Evolutionary conservation across 164 flowering plant genomes (phyloP).

Genomic region (Warburgia ugandensis): DNA sequence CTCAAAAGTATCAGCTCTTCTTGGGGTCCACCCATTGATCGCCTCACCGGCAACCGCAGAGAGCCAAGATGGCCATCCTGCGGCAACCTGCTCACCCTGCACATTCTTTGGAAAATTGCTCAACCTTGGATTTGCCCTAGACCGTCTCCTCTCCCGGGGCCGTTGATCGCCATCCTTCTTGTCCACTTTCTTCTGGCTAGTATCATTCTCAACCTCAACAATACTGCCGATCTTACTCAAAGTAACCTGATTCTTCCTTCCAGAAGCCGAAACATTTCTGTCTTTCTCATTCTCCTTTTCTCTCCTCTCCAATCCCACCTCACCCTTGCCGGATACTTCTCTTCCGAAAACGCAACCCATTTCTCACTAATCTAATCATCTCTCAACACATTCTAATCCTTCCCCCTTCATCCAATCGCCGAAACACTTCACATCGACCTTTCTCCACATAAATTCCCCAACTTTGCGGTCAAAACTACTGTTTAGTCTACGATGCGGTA

Average conservation of each 20-base stretch:
- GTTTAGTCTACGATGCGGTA: neutral
- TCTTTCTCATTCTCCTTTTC: conserved; percentile 14
- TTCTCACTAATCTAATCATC: conserved; percentile 16
- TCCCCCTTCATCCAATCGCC: conserved; percentile 1
- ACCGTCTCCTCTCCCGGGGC: conserved; percentile 21
- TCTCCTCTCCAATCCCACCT: conserved; percentile 5
- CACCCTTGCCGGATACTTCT: conserved; percentile 20
- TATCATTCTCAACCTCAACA: conserved; percentile 20
- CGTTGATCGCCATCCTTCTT: conserved; percentile 8
- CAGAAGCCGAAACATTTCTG: neutral
- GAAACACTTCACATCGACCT: too few relatives aligned
- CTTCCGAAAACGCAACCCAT: conserved; percentile 52
- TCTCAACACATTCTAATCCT: conserved; percentile 13
- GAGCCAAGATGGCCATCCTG: conserved; percentile 57
- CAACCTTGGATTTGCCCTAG: conserved; percentile 29
- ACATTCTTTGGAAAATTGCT: conserved; percentile 33
- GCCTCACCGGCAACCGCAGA: conserved; percentile 54
- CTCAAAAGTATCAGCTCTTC: conserved; percentile 44
- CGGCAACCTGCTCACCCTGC: conserved; percentile 53
- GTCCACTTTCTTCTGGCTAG: conserved; percentile 14
- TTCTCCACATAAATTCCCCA: too few relatives aligned
- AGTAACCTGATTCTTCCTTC: conserved; percentile 14
- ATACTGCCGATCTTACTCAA: conserved; percentile 9
- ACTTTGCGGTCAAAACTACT: neutral
- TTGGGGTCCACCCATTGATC: conserved; percentile 46